Percentiles rank a stretch among this genome's conserved stretches.
Conservation (phyloP, 371 early-diverging fungal species). For the Quaeritorhiza haematococci region DNA sequence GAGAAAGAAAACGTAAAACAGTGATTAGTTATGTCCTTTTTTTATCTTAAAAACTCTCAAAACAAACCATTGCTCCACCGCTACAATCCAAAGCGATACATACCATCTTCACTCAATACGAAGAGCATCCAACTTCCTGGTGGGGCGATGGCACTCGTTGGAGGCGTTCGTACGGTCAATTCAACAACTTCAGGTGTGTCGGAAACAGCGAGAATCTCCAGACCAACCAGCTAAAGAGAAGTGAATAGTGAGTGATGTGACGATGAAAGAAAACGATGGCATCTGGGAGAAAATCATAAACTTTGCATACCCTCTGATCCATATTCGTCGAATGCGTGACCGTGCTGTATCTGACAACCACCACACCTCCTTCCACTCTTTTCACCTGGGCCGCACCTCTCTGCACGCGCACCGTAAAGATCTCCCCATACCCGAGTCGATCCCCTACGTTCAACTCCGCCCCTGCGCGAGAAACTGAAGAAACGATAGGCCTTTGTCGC, state of each 20-base stretch:
- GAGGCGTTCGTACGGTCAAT: slow-evolving; percentile 11
- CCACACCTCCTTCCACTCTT: neutral
- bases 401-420: slow-evolving; percentile 11
- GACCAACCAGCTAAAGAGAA: no score
- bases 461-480: no score
- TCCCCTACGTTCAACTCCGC: neutral
- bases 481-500: slow-evolving; percentile 3
- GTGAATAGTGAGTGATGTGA: no score
- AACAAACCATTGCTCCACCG: no score
- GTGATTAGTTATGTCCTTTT: no score
- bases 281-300: slow-evolving; percentile 13
- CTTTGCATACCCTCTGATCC: slow-evolving; percentile 26
- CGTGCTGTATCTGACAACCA: slow-evolving; percentile 21
- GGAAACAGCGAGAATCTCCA: no score
- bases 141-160: slow-evolving; percentile 26
- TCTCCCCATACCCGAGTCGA: slow-evolving; percentile 5
- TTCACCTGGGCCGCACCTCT: neutral
- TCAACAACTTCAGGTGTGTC: no score
- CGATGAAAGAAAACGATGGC: no score
- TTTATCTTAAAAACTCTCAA: no score
- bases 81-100: no score
- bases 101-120: no score
- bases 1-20: no score
- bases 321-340: slow-evolving; percentile 28
- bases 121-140: slow-evolving; percentile 40